Conservation (phyloP, 768 basidiomycete species). For the Gautieria morchelliformis region DNA sequence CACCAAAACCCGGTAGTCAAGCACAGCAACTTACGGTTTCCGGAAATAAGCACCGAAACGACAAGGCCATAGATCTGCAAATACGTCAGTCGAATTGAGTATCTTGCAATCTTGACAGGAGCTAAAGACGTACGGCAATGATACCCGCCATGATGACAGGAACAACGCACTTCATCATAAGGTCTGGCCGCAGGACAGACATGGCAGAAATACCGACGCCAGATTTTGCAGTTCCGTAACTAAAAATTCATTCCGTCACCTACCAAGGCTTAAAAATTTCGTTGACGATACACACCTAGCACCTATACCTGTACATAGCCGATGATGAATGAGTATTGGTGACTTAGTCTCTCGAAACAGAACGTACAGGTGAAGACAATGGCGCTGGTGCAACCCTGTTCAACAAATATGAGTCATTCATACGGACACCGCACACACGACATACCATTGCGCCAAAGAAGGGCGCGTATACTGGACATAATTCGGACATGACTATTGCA, state of each 20-base stretch:
- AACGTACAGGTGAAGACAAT: conserved; percentile 95
- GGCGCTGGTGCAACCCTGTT: conserved; percentile 87
- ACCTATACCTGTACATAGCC: conserved; percentile 16
- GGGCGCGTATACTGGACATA: conserved; percentile 92
- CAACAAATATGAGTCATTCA: background rate
- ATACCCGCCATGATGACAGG: conserved; percentile 99
- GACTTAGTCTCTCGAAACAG: background rate
- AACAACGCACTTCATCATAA: conserved; percentile 96
- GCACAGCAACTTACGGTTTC: conserved; percentile 53
- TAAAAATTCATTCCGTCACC: conserved; percentile 20
- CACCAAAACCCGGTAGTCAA: background rate
- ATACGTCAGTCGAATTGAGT: background rate
- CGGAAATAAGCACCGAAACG: conserved; percentile 93
- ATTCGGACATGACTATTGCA: conserved; percentile 49
- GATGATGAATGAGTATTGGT: background rate
- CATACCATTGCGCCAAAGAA: conserved; percentile 96
- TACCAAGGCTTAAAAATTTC: too few species aligned
- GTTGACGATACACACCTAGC: conserved; percentile 14
- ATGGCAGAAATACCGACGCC: conserved; percentile 97
- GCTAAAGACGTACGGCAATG: conserved; percentile 70
- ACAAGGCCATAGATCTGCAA: conserved; percentile 91
- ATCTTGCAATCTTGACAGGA: background rate
- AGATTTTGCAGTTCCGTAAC: conserved; percentile 99
- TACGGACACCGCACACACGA: conserved; percentile 6
- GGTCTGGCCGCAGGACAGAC: conserved; percentile 93